Percentiles rank a stretch among this genome's conserved stretches.
Evolutionary conservation across 306 rosid genomes (phyloP).

Genomic region (Oemleria cerasiformis): DNA sequence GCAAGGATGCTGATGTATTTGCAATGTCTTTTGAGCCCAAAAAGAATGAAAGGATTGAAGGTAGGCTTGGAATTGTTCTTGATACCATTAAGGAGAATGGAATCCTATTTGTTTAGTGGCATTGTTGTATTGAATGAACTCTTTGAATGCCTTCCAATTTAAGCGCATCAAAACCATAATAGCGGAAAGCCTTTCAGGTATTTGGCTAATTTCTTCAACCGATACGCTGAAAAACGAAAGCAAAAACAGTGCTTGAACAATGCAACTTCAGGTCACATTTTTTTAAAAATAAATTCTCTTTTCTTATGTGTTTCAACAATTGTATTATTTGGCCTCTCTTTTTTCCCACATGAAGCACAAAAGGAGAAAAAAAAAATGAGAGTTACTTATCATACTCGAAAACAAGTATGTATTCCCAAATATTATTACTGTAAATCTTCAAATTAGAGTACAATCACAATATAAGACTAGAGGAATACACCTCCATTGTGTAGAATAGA

Average conservation of each 20-base stretch:
- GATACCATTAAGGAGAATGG: conserved; percentile 78
- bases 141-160: no score
- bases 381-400: not conserved
- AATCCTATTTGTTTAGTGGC: conserved; percentile 41
- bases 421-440: conserved; percentile 1
- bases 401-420: conserved; percentile 3
- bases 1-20: conserved; percentile 85
- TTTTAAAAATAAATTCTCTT: not conserved
- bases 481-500: conserved; percentile 13
- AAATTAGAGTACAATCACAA: conserved; percentile 9
- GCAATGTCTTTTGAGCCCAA: conserved; percentile 82
- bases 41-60: conserved; percentile 78
- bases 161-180: no score
- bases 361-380: not conserved
- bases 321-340: not conserved
- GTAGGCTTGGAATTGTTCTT: conserved; percentile 70
- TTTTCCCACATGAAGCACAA: not conserved
- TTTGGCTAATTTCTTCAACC: no score
- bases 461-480: conserved; percentile 15
- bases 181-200: no score
- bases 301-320: not conserved
- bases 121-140: no score
- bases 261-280: not conserved
- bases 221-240: no score
- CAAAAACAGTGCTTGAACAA: no score